Evolutionary conservation across 805 yeast genomes (phyloP), one percentile per base, ranked within the genome.

Genomic region (baker's yeast (Saccharomyces cerevisiae)): DNA sequence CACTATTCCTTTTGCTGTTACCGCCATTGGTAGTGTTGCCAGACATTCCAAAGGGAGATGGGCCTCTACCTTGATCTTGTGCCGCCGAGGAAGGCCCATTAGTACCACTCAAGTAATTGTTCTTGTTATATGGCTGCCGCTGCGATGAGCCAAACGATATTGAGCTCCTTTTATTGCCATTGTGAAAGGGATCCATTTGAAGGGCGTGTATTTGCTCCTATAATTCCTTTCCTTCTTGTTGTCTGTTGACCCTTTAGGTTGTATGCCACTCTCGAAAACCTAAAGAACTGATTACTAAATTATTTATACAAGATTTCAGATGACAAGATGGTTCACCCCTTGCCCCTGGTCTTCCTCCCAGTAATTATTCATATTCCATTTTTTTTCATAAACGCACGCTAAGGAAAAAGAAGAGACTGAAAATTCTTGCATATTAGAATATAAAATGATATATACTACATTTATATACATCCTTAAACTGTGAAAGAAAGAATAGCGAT

Each of bases 61-160:
- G 47, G 41, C 48, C 48, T 21, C 30, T 46, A 6, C 49, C 49
- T 24, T 31, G 29, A 6, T 31, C 17, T 10, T 50, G 51, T 13
- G 56, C 52, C 30, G 46, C 54, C 48, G 46, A 41, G 22, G 22
- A 30, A 46, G 30, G 46, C 24, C 53, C 61, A 55, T 36, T 51
- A 28, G 50, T 47, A 43, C 55, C 56, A 50, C 48, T 49, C 48
- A 55, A 41, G 41, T 51, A 59, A 31, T 50, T 59, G 47, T 47
- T 53, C 32, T 58, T 36, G 2, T 13, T 57, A 14, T 54, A 55
- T 5, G 61, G 57, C 27, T 61, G 62, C 41, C 60, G 56, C 36
- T 64, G 67, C 41, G 56, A 59, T 47, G 61, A 55, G 9, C 68
- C 69, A 56, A 64, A 66, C 13, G 68, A 64, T 41, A 62, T 62